Conservation (phyloP, 169 alveolate species). For the Eimeria praecox region DNA sequence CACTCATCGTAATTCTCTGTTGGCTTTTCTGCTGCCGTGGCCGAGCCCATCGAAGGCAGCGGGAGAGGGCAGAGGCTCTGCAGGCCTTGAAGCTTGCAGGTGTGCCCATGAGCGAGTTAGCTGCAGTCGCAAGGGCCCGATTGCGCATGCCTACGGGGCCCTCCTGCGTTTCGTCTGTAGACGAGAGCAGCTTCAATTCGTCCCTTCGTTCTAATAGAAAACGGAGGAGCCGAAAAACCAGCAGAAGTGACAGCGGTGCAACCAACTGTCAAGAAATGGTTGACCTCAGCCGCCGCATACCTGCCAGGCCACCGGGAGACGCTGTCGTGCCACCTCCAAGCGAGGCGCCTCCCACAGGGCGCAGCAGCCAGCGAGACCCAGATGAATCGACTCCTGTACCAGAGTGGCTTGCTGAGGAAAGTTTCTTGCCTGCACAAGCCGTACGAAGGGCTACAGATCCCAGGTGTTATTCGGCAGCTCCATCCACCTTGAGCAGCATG, state of each 20-base stretch:
- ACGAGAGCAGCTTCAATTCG: background rate
- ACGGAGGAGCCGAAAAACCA: background rate
- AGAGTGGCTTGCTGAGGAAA: slow-evolving; percentile 68
- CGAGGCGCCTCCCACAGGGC: slow-evolving; percentile 62
- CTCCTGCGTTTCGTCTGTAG: slow-evolving; percentile 15
- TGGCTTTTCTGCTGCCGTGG: slow-evolving; percentile 79
- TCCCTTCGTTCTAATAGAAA: slow-evolving; percentile 19
- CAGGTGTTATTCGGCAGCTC: slow-evolving; percentile 66
- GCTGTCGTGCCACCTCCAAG: slow-evolving; percentile 70
- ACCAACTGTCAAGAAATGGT: slow-evolving; percentile 67
- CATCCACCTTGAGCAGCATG: slow-evolving; percentile 17
- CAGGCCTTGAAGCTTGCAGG: slow-evolving; percentile 76
- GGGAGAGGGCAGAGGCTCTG: slow-evolving; percentile 77
- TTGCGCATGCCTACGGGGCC: slow-evolving; percentile 41
- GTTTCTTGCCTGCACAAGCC: slow-evolving; percentile 66
- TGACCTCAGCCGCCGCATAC: slow-evolving; percentile 66
- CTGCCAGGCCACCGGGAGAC: slow-evolving; percentile 70
- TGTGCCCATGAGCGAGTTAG: slow-evolving; percentile 61
- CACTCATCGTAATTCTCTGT: slow-evolving; percentile 61
- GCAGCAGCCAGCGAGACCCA: slow-evolving; percentile 64
- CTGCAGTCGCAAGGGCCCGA: slow-evolving; percentile 53
- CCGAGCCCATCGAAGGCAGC: slow-evolving; percentile 61
- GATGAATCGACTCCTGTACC: slow-evolving; percentile 72
- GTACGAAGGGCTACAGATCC: slow-evolving; percentile 47
- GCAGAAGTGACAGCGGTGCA: slow-evolving; percentile 23